Percentiles rank a stretch among this genome's conserved stretches.
These are phyloP conservation scores for Fomitopsis serialis DNA, from an alignment of 768 basidiomycete genomes.

Conservation along the genomic window DNA sequence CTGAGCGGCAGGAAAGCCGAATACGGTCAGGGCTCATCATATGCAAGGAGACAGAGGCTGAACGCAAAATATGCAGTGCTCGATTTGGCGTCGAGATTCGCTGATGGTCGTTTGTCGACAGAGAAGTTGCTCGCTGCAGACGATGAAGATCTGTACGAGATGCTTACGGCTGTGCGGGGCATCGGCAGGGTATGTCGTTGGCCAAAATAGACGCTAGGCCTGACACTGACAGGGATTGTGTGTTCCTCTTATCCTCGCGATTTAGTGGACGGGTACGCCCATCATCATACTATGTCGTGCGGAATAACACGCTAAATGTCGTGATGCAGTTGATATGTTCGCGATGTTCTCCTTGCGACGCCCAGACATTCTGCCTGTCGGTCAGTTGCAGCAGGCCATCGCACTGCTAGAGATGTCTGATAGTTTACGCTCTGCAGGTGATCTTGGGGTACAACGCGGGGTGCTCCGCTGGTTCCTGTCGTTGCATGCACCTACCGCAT, in stretches of 20 bases:
- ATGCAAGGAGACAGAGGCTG: not conserved
- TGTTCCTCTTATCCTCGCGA: not conserved
- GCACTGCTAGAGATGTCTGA: conserved; percentile 17
- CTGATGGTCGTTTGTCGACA: conserved; percentile 74
- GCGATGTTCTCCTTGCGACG: conserved; percentile 82
- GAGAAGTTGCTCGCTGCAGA: conserved; percentile 61
- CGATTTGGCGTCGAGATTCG: conserved; percentile 75
- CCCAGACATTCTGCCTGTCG: conserved; percentile 72
- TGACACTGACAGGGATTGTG: not conserved
- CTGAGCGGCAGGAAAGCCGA: conserved; percentile 84
- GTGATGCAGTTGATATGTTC: conserved; percentile 79
- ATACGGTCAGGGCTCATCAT: conserved; percentile 52
- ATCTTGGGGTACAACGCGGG: conserved; percentile 80
- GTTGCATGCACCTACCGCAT: conserved; percentile 44
- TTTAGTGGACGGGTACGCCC: conserved; percentile 1
- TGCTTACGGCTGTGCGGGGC: conserved; percentile 74
- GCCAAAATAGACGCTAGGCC: not conserved
- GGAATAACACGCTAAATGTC: not conserved
- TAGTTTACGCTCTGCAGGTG: conserved; percentile 39
- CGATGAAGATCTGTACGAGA: conserved; percentile 72
- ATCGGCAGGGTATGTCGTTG: conserved; percentile 55
- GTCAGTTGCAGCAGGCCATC: conserved; percentile 20
- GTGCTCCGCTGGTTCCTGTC: conserved; percentile 64
- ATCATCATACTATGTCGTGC: not conserved
- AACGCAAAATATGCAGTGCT: conserved; percentile 41